Base-by-base conservation (phyloP, 1,284 basidiomycete genomes). In the Porogramme epimiltina region DNA sequence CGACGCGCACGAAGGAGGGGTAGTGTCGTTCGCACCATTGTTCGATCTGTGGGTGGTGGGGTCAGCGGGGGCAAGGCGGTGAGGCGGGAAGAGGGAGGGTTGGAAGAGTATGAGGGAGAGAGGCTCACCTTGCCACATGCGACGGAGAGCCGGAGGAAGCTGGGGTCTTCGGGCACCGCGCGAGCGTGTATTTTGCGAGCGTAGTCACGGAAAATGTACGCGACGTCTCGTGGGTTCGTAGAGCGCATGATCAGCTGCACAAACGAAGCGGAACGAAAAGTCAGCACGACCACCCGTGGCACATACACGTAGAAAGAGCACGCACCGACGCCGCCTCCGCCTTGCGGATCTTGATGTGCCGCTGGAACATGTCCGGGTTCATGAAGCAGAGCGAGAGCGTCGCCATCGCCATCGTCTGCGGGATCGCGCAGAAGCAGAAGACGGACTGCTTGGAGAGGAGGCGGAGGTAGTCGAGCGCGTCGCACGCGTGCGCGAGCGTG, bases 401-500 rank as follows among this genome's bases (percentile, higher is more conserved):
- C 5, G 97, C 95, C 61, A 99, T 91, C 0, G 96, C 95, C 96
- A 99, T 98, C 20, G 88, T 84, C 28, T 91, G 93, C 10, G 96
- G 96, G 54, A 98, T 93, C 3, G 96, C 94, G 63, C 93, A 95
- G 73, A 99, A 99, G 72, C 93, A 93, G 80, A 99, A 99, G 24
- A 98, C 85, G 53, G 81, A 89, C 74, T 98, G 96, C 71, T 92
- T 95, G 70, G 84, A 89, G 62, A 99, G 76, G 43, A 98, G 70
- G 23, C 84, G 79, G 59, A 99, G 79, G 70, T 98, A 99, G 69
- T 99, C 96, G 62, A 99, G 75, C 8, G 91, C 79, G 65, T 95
- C 92, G 16, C 85, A 85, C 11, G 91, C 80, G 65, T 98, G 95
- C 38, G 88, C 75, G 51, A 99, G 78, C 15, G 92, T 93, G 68